These are phyloP conservation scores for Tulasnella sp. DNA, from an alignment of 768 basidiomycete genomes.

Conservation along the genomic window DNA sequence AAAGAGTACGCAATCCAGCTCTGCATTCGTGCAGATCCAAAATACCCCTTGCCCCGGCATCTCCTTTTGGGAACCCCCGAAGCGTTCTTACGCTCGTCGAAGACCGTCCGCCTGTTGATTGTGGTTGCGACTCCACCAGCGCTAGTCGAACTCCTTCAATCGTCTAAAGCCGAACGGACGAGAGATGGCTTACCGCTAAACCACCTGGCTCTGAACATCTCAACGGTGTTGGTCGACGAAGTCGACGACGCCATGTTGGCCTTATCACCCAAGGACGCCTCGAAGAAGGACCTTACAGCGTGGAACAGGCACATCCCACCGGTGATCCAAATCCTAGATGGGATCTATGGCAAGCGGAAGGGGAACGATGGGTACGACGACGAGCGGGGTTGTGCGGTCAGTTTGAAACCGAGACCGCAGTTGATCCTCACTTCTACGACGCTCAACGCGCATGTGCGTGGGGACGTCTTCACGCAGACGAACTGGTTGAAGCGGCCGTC, in stretches of 20 bases:
- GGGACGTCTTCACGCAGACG: constrained; percentile 14
- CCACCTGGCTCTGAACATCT: neutral
- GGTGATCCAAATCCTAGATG: constrained; percentile 12
- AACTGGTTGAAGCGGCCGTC: constrained; percentile 12
- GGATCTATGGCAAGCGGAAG: neutral
- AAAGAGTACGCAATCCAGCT: neutral
- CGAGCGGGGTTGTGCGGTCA: neutral
- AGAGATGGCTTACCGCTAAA: neutral
- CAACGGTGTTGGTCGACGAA: constrained; percentile 16
- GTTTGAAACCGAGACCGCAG: constrained; percentile 10
- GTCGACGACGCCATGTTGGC: constrained; percentile 8
- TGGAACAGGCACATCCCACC: constrained; percentile 11
- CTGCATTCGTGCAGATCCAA: constrained; percentile 17
- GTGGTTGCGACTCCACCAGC: constrained; percentile 8
- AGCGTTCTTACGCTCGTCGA: neutral
- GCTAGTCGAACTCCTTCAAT: neutral
- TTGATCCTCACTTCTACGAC: constrained; percentile 18
- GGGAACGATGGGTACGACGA: neutral
- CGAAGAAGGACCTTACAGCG: neutral
- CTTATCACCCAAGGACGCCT: neutral
- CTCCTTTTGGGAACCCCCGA: neutral
- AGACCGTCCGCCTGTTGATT: neutral
- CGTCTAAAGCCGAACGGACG: neutral
- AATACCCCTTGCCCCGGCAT: constrained; percentile 1
- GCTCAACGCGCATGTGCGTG: constrained; percentile 2